phyloP scores from a whole-genome alignment of 225 moss, liverwort and hornwort species.

The Ulota crispa region DNA sequence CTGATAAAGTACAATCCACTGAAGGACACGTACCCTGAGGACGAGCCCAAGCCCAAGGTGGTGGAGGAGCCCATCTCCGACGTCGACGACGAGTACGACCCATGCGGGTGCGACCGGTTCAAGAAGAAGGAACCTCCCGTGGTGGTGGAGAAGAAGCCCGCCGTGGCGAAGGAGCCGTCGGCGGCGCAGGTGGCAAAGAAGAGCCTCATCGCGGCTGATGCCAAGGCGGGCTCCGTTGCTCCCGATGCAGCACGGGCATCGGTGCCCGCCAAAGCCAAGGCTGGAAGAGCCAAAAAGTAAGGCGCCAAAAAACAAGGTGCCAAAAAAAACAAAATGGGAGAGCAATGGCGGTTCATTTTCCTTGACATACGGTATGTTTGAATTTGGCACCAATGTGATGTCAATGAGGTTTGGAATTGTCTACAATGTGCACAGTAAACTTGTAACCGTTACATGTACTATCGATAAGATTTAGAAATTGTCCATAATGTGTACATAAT shows the following conservation, averaged over 20 bases:
- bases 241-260: background rate
- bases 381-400: no score
- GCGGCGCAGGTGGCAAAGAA: slow-evolving; percentile 26
- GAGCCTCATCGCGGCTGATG: slow-evolving; percentile 2
- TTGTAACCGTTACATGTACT: no score
- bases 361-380: no score
- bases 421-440: no score
- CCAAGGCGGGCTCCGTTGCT: background rate
- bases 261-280: slow-evolving; percentile 18
- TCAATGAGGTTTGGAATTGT: no score
- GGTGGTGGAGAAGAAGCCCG: background rate
- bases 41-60: slow-evolving; percentile 35
- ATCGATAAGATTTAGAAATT: no score
- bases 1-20: slow-evolving; percentile 54
- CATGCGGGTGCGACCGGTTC: slow-evolving; percentile 39
- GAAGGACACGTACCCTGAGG: slow-evolving; percentile 33
- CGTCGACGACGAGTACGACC: slow-evolving; percentile 29
- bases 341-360: no score
- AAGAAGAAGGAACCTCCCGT: background rate
- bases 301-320: no score
- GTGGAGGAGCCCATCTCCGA: slow-evolving; percentile 20
- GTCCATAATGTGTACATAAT: no score
- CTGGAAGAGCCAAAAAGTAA: slow-evolving; percentile 10
- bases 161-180: background rate
- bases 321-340: no score